Evolutionary conservation across 495 filamentous ascomycete genomes (phyloP).

Genomic region (Trichoderma gamsii): DNA sequence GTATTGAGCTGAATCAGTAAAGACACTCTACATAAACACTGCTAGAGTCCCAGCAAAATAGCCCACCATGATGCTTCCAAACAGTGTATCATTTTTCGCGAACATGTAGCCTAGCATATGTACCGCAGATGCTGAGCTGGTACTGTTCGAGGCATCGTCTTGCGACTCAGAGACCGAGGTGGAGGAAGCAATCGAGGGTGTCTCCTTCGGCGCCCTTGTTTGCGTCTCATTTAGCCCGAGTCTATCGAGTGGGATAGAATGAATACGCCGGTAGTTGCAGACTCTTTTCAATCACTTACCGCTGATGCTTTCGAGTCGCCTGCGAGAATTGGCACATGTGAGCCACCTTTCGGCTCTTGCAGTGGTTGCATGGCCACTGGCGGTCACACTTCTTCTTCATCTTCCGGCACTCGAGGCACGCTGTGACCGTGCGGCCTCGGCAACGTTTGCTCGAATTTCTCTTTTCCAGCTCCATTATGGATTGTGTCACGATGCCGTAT

Average conservation of each 20-base stretch:
- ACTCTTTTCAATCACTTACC: not conserved
- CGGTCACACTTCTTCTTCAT: conserved; percentile 32
- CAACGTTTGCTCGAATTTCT: not conserved
- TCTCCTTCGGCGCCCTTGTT: not conserved
- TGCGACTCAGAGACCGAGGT: not conserved
- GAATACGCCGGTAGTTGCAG: not conserved
- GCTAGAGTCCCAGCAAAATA: not conserved
- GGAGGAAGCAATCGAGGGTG: not conserved
- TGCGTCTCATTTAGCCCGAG: not conserved
- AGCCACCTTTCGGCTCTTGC: conserved; percentile 34
- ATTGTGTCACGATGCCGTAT: not conserved
- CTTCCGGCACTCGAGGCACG: conserved; percentile 5
- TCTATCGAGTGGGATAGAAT: not conserved
- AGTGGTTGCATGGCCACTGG: conserved; percentile 43
- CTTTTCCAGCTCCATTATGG: not conserved
- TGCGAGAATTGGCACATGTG: conserved; percentile 35
- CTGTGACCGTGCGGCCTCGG: not conserved
- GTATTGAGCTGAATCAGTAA: not conserved
- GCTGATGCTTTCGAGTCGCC: not conserved
- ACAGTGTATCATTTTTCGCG: not conserved
- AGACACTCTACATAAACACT: not conserved
- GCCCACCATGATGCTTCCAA: not conserved
- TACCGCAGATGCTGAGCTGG: not conserved
- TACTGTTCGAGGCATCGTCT: not conserved
- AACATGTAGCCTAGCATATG: not conserved